A percentile compares a stretch with the other conserved stretches of the same genome.
phyloP scores from a whole-genome alignment of 2,329 filamentous ascomycete genomes.

The Ceratocystiopsis brevicomis region DNA sequence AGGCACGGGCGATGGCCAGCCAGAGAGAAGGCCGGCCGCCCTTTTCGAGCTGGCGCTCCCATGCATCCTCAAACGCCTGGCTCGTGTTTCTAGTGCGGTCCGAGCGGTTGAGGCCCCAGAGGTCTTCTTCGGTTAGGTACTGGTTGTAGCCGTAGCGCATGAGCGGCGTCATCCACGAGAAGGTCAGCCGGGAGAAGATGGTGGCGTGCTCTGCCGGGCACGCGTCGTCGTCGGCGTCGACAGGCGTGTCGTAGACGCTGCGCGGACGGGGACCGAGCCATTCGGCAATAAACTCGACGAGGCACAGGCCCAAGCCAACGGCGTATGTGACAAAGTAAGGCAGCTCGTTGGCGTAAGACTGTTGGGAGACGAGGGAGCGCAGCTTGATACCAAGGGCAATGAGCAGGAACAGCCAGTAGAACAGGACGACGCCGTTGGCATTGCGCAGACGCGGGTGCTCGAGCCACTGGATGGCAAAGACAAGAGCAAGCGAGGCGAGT shows the following conservation, averaged over 20 bases:
- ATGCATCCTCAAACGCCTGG: conserved; percentile 50
- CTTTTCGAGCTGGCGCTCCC: conserved; percentile 54
- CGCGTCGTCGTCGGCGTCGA: conserved; percentile 43
- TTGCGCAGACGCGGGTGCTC: conserved; percentile 71
- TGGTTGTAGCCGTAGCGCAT: conserved; percentile 91
- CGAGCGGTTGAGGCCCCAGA: conserved; percentile 72
- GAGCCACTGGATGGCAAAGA: conserved; percentile 67
- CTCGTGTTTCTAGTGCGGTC: conserved; percentile 66
- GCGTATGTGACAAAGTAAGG: conserved; percentile 65
- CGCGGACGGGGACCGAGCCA: conserved; percentile 71
- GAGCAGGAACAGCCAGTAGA: conserved; percentile 81
- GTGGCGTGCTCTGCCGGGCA: conserved; percentile 78
- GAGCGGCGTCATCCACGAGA: conserved; percentile 96
- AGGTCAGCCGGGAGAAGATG: conserved; percentile 82
- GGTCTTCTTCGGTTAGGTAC: conserved; percentile 80
- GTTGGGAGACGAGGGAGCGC: conserved; percentile 64
- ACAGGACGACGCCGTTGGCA: conserved; percentile 70
- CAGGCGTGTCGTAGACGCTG: conserved; percentile 31
- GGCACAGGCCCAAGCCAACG: conserved; percentile 49
- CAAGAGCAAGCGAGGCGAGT: conserved; percentile 50
- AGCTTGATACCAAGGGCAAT: conserved; percentile 67
- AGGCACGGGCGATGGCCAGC: conserved; percentile 67
- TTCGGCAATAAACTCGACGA: conserved; percentile 57
- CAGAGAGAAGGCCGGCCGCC: conserved; percentile 60
- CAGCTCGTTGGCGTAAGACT: conserved; percentile 44